phyloP scores from a whole-genome alignment of 768 basidiomycete species.

The Infundibulicybe gibba region DNA sequence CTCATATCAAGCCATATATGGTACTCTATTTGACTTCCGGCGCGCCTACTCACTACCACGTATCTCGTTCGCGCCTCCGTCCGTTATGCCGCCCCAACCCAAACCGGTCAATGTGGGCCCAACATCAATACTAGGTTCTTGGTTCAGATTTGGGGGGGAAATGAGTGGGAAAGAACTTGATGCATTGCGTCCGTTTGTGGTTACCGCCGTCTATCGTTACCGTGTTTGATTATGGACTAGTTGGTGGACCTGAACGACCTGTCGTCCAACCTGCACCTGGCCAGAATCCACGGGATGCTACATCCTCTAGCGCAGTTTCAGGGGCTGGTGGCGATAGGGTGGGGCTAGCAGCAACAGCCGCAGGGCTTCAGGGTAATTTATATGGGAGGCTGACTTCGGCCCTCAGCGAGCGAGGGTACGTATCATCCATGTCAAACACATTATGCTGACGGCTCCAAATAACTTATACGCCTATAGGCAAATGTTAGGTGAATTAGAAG shows the following conservation, averaged over 20 bases:
- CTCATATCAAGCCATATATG: constrained; percentile 39
- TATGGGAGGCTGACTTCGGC: constrained; percentile 50
- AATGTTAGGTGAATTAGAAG: constrained; percentile 56
- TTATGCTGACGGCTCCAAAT: too few species aligned
- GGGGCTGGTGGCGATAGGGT: constrained; percentile 13
- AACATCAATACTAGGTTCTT: constrained; percentile 49
- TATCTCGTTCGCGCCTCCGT: constrained; percentile 40
- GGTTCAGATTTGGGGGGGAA: constrained; percentile 47
- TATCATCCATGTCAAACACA: background rate
- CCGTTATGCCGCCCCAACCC: constrained; percentile 50
- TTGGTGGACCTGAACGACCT: constrained; percentile 65
- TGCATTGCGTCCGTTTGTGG: constrained; percentile 39
- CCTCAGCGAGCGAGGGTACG: constrained; percentile 61
- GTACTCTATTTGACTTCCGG: constrained; percentile 56
- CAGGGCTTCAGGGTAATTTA: constrained; percentile 32
- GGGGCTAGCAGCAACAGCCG: constrained; percentile 25
- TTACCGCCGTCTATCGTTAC: constrained; percentile 2
- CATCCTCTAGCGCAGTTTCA: constrained; percentile 12
- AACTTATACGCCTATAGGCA: constrained; percentile 46
- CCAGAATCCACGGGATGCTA: constrained; percentile 6
- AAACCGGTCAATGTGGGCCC: constrained; percentile 60
- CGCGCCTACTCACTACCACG: constrained; percentile 47
- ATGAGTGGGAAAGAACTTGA: constrained; percentile 62
- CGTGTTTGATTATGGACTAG: constrained; percentile 27
- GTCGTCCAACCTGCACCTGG: constrained; percentile 13